Conservation (phyloP, 495 filamentous ascomycete species). For the Penicillium lagena region DNA sequence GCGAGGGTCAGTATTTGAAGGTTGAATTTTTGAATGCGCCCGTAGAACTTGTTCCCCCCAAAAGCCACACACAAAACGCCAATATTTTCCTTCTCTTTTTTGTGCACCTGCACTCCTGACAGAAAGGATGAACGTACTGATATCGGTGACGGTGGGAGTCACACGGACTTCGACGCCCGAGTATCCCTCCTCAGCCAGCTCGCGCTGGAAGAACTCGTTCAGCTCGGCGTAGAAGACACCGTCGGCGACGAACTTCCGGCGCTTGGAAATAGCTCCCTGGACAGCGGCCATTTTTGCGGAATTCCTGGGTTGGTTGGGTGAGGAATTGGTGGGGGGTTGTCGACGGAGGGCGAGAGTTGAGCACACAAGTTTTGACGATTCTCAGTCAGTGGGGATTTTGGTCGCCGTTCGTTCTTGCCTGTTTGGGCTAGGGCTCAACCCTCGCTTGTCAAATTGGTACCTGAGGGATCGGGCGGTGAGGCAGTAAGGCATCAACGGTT, state of each 20-base stretch:
- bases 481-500: constrained; percentile 10
- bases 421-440: constrained; percentile 37
- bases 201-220: constrained; percentile 99
- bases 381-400: constrained; percentile 40
- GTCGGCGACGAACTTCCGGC: constrained; percentile 99
- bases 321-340: constrained; percentile 22
- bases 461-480: constrained; percentile 1
- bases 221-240: constrained; percentile 99
- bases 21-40: too few relatives aligned
- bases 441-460: constrained; percentile 24
- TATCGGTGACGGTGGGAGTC: constrained; percentile 98
- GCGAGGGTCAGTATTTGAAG: too few relatives aligned
- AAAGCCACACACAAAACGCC: background rate
- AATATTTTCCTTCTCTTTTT: constrained; percentile 6
- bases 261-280: constrained; percentile 82
- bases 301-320: constrained; percentile 21
- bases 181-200: constrained; percentile 99
- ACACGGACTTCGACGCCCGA: constrained; percentile 99
- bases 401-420: constrained; percentile 28
- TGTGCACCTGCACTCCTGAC: background rate
- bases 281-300: constrained; percentile 57
- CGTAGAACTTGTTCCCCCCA: background rate
- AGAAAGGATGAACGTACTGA: constrained; percentile 54
- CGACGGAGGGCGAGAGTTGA: constrained; percentile 32
- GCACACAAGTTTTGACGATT: constrained; percentile 30